Evolutionary conservation across 495 filamentous ascomycete genomes (phyloP).

Genomic region (Podospora didyma): DNA sequence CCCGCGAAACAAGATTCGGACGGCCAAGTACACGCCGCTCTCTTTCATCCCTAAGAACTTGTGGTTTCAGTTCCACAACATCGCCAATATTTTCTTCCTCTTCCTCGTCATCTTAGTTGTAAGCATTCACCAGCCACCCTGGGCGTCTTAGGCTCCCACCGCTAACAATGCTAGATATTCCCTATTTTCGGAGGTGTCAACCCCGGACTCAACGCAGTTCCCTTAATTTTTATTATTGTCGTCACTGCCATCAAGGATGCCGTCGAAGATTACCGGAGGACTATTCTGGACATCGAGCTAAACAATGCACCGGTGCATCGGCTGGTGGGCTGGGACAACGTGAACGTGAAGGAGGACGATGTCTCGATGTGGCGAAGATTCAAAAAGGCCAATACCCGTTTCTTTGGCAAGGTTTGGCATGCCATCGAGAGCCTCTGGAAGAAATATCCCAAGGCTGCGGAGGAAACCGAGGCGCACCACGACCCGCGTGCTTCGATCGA

Average conservation of each 20-base stretch:
- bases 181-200: constrained; percentile 91
- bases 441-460: constrained; percentile 32
- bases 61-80: constrained; percentile 97
- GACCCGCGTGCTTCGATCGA: constrained; percentile 63
- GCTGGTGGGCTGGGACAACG: constrained; percentile 83
- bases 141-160: not conserved
- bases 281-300: constrained; percentile 84
- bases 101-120: constrained; percentile 93
- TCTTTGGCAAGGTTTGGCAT: constrained; percentile 55
- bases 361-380: constrained; percentile 81
- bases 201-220: constrained; percentile 84
- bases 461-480: constrained; percentile 28
- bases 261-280: constrained; percentile 96
- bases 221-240: constrained; percentile 89
- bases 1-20: constrained; percentile 93
- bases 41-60: constrained; percentile 98
- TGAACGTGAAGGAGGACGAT: constrained; percentile 85
- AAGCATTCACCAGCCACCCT: constrained; percentile 35
- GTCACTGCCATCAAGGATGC: constrained; percentile 93
- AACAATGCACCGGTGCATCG: constrained; percentile 96
- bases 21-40: constrained; percentile 92
- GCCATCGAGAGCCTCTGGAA: constrained; percentile 35
- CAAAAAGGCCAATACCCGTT: constrained; percentile 82
- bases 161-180: constrained; percentile 66
- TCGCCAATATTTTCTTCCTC: constrained; percentile 97